Conservation (phyloP, 2,329 filamentous ascomycete species). For the Aureobasidium vineae region DNA sequence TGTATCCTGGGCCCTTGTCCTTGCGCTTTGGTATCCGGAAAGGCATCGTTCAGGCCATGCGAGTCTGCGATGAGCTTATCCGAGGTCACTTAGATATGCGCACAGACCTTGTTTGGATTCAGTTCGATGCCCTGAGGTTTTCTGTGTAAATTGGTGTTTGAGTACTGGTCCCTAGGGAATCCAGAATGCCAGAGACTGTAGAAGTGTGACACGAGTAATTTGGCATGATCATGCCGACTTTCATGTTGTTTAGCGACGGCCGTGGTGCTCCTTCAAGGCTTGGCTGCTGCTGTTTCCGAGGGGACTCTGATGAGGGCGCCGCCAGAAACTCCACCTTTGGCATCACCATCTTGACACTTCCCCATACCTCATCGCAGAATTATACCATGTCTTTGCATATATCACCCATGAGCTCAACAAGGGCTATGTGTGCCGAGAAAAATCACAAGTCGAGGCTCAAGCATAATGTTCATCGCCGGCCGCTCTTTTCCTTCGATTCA, state of each 20-base stretch:
- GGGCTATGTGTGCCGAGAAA: not conserved
- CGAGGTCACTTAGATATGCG: not conserved
- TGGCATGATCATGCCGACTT: not conserved
- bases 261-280: conserved; percentile 9
- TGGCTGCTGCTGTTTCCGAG: conserved; percentile 23
- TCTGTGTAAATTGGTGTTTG: not conserved
- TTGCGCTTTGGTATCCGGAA: conserved; percentile 25
- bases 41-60: conserved; percentile 20
- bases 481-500: not conserved
- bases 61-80: not conserved
- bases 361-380: not conserved
- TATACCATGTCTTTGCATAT: not conserved
- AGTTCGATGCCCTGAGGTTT: not conserved
- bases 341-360: not conserved
- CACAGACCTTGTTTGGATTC: not conserved
- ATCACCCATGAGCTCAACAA: not conserved
- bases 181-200: not conserved
- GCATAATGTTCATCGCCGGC: not conserved
- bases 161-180: too few species aligned
- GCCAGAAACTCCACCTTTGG: not conserved
- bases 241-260: conserved; percentile 8
- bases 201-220: not conserved
- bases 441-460: not conserved
- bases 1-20: conserved; percentile 20
- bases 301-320: conserved; percentile 13